Conservation (phyloP, 495 filamentous ascomycete species). For the Aspergillus funiculosus region DNA sequence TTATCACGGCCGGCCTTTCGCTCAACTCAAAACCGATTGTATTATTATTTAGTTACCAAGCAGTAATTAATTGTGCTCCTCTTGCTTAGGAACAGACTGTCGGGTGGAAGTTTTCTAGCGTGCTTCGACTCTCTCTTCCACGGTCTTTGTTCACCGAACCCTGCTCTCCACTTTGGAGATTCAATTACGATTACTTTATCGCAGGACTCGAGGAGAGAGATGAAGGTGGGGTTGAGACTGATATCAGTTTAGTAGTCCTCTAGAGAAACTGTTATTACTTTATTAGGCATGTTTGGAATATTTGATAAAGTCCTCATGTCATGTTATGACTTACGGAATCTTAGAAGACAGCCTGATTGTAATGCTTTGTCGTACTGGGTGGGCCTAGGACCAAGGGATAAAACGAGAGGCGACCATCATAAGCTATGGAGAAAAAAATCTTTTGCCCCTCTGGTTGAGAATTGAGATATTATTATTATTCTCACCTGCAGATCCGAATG, state of each 20-base stretch:
- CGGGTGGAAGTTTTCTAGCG: conserved; percentile 23
- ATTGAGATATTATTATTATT: conserved; percentile 7
- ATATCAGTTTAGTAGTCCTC: too few relatives aligned
- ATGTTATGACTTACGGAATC: too few relatives aligned
- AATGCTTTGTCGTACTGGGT: too few relatives aligned
- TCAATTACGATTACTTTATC: not conserved
- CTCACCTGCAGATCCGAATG: conserved; percentile 12
- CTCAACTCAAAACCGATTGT: too few relatives aligned
- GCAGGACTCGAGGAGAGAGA: not conserved
- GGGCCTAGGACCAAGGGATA: too few relatives aligned
- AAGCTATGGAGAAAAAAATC: too few relatives aligned
- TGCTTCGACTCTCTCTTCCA: conserved; percentile 18
- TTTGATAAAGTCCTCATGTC: too few relatives aligned
- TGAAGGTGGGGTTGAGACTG: conserved; percentile 6
- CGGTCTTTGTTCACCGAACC: conserved; percentile 10
- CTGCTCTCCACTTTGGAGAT: conserved; percentile 11
- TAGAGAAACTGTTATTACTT: too few relatives aligned
- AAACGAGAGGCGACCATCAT: too few relatives aligned
- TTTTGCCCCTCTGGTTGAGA: too few relatives aligned
- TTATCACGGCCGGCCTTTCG: not conserved
- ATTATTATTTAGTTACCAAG: not conserved
- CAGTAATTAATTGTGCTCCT: not conserved
- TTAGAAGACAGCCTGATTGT: too few relatives aligned
- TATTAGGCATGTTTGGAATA: too few relatives aligned
- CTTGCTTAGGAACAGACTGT: conserved; percentile 1